Evolutionary conservation across 1,284 basidiomycete species (phyloP).

Genomic region (Sanguinoderma infundibulare): DNA sequence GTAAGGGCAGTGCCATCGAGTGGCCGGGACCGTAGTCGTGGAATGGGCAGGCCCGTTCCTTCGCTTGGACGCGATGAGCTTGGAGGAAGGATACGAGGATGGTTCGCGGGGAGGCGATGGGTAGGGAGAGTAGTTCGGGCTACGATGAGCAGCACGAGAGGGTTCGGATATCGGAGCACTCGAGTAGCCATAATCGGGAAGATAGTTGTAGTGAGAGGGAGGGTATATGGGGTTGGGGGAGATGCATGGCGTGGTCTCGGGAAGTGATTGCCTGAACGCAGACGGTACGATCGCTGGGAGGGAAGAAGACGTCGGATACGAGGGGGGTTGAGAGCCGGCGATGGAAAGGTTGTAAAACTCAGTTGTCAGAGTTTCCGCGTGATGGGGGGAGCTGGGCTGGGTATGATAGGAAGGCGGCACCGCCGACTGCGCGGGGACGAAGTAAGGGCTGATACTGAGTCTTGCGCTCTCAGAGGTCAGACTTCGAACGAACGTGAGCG

Average conservation of each 20-base stretch:
- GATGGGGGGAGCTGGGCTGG: neutral
- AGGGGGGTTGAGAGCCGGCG: neutral
- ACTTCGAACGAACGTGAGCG: neutral
- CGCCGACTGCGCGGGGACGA: neutral
- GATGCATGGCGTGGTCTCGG: too few relatives aligned
- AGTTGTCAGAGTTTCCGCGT: neutral
- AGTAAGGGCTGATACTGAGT: neutral
- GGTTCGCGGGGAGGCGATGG: neutral
- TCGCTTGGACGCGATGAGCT: neutral
- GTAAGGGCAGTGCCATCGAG: constrained; percentile 10
- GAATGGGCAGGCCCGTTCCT: neutral
- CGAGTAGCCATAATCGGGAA: neutral
- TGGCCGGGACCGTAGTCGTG: too few relatives aligned
- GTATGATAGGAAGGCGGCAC: neutral
- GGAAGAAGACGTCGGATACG: neutral
- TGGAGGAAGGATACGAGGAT: neutral
- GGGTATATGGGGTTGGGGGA: too few relatives aligned
- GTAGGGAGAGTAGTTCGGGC: neutral
- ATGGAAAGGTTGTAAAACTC: neutral
- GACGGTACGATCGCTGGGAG: too few relatives aligned
- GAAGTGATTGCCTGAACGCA: too few relatives aligned
- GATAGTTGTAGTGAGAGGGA: too few relatives aligned
- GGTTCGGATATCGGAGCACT: neutral
- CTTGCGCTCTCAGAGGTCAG: neutral
- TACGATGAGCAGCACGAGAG: neutral